Conservation (phyloP, 164 flowering plant genomes). For the Berberis thunbergii region DNA sequence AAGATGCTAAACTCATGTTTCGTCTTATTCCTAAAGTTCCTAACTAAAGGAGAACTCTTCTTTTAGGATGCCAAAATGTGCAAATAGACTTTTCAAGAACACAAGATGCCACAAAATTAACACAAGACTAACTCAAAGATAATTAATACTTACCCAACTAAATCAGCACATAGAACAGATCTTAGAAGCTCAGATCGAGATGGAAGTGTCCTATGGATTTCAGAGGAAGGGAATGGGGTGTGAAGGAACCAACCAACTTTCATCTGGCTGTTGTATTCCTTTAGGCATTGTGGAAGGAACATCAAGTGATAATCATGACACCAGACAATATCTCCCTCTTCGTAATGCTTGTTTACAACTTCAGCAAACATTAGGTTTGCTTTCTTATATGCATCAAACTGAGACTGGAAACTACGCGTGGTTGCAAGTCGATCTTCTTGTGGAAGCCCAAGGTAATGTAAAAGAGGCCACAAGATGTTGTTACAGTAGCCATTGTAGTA, state of each 20-base stretch:
- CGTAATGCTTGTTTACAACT: conserved; percentile 68
- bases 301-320: conserved; percentile 95
- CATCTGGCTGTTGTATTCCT: conserved; percentile 61
- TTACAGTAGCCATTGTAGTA: conserved; percentile 49
- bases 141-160: conserved; percentile 59
- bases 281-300: conserved; percentile 85
- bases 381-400: conserved; percentile 53
- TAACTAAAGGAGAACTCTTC: no score
- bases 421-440: no score
- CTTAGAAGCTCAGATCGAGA: conserved; percentile 80
- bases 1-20: no score
- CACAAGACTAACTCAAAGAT: background rate
- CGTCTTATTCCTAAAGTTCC: no score
- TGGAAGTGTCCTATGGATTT: conserved; percentile 84
- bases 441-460: no score
- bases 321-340: conserved; percentile 88
- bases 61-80: no score
- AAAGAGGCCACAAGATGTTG: no score
- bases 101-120: no score
- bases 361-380: conserved; percentile 96
- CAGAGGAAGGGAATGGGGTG: conserved; percentile 94
- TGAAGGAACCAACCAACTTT: conserved; percentile 99
- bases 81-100: no score
- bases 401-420: no score
- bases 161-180: conserved; percentile 89